Percentiles rank a stretch among this genome's conserved stretches.
phyloP scores from a whole-genome alignment of 2,329 filamentous ascomycete species.

The Aspergillus viridinutans region DNA sequence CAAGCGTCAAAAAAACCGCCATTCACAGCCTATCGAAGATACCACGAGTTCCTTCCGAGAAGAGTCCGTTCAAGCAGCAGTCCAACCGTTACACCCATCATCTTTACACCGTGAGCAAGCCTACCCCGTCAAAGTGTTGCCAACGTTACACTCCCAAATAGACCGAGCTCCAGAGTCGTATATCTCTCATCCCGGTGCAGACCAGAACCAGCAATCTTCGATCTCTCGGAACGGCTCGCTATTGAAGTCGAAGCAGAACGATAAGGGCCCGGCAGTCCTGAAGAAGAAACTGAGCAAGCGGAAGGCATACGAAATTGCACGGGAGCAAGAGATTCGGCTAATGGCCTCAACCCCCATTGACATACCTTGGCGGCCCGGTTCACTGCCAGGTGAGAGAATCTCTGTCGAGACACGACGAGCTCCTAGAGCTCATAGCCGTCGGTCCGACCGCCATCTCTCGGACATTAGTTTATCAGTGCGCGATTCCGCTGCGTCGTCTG shows the following conservation, averaged over 20 bases:
- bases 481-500: slow-evolving; percentile 70
- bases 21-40: slow-evolving; percentile 24
- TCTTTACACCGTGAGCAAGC: slow-evolving; percentile 19
- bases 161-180: slow-evolving; percentile 19
- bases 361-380: slow-evolving; percentile 56
- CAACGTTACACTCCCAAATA: slow-evolving; percentile 6
- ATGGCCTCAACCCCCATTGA: slow-evolving; percentile 69
- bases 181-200: slow-evolving; percentile 33
- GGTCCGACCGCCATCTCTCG: slow-evolving; percentile 61
- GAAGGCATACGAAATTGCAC: slow-evolving; percentile 67
- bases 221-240: slow-evolving; percentile 46
- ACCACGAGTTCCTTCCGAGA: slow-evolving; percentile 10
- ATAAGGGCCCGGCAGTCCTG: slow-evolving; percentile 53
- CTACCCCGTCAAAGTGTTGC: slow-evolving; percentile 13
- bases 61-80: slow-evolving; percentile 9
- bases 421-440: slow-evolving; percentile 48
- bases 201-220: slow-evolving; percentile 37
- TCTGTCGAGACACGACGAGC: slow-evolving; percentile 50
- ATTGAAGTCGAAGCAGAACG: slow-evolving; percentile 55
- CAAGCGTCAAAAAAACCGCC: slow-evolving; percentile 31
- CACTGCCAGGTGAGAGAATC: slow-evolving; percentile 57
- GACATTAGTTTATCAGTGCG: slow-evolving; percentile 71
- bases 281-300: slow-evolving; percentile 73
- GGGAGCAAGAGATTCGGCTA: slow-evolving; percentile 83
- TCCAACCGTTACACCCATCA: slow-evolving; percentile 14